These are phyloP conservation scores for Dictyostelium capitatum DNA, from an alignment of 78 protist genomes.

Conservation along the genomic window DNA sequence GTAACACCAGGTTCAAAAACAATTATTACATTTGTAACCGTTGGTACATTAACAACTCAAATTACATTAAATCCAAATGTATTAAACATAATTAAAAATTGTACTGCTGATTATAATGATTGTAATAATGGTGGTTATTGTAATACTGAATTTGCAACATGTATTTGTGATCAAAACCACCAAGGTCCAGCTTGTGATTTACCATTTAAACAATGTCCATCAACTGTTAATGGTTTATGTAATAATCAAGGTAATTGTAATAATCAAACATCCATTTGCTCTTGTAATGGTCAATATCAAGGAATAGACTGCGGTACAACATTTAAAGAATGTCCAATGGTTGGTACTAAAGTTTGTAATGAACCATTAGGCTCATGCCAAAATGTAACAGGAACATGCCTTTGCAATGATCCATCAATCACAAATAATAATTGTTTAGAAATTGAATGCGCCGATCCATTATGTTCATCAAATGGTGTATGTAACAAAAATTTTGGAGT, in stretches of 20 bases:
- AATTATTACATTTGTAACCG: not conserved
- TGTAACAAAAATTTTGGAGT: not conserved
- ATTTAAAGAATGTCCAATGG: too few relatives aligned
- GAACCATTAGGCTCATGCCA: too few relatives aligned
- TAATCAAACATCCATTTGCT: not conserved
- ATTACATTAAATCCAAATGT: not conserved
- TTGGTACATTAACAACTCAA: conserved; percentile 7
- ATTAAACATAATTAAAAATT: not conserved
- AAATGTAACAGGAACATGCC: too few relatives aligned
- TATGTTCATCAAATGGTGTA: too few relatives aligned
- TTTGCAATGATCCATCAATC: too few relatives aligned
- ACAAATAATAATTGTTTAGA: too few relatives aligned
- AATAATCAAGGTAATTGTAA: not conserved
- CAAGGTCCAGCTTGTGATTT: not conserved
- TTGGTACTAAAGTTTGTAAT: too few relatives aligned
- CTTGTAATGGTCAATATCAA: too few relatives aligned
- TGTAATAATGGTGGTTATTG: not conserved
- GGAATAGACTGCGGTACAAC: too few relatives aligned
- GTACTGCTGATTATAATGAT: not conserved
- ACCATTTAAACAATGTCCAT: not conserved
- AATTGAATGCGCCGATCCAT: too few relatives aligned
- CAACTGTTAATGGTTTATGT: not conserved
- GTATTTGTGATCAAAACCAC: not conserved
- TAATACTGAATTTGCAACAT: not conserved
- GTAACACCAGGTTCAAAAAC: not conserved